These are phyloP conservation scores for Hansenula lynferdii DNA, from an alignment of 1,139 yeast species.

Conservation along the genomic window DNA sequence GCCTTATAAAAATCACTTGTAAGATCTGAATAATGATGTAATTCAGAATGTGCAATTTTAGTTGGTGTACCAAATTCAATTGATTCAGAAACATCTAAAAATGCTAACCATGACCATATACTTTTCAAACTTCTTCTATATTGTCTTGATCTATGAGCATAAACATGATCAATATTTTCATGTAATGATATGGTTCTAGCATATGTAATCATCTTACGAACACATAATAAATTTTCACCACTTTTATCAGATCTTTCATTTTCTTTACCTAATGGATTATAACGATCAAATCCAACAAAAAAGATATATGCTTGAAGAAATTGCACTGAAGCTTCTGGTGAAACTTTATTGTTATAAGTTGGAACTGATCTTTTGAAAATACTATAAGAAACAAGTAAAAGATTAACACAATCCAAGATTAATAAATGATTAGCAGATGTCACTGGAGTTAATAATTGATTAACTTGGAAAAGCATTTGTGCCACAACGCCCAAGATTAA, in stretches of 20 bases:
- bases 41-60: neutral
- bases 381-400: neutral
- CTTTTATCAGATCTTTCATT: slow-evolving; percentile 1
- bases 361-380: neutral
- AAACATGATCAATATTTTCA: slow-evolving; percentile 1
- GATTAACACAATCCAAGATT: neutral
- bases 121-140: slow-evolving; percentile 2
- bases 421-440: slow-evolving; percentile 1
- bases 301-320: neutral
- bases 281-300: neutral
- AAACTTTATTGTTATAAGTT: neutral
- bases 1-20: neutral
- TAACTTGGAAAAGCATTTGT: slow-evolving; percentile 1
- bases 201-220: neutral
- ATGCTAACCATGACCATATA: slow-evolving; percentile 1
- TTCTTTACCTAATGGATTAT: neutral
- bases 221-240: neutral
- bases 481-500: neutral
- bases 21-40: neutral
- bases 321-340: neutral
- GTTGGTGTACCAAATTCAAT: slow-evolving; percentile 1
- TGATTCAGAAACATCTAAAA: neutral
- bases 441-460: neutral
- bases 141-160: neutral
- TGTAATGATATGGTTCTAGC: neutral